Conservation (phyloP, 1,284 basidiomycete genomes). For the Limonomyces culmigenus region DNA sequence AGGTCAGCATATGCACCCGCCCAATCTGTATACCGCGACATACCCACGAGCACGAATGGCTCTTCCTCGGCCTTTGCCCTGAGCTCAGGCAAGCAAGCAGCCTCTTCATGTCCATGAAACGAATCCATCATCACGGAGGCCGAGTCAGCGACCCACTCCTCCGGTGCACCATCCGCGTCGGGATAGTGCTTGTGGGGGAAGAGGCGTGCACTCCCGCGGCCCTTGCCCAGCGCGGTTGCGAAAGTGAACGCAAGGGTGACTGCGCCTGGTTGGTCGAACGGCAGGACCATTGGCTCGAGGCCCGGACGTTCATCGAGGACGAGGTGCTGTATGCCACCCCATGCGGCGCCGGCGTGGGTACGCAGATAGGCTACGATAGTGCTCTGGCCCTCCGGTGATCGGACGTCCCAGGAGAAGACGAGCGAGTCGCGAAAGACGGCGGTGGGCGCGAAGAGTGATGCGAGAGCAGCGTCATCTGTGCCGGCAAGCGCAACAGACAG, state of each 20-base stretch:
- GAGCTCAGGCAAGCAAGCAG: neutral
- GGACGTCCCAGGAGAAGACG: constrained; percentile 2
- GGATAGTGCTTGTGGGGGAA: neutral
- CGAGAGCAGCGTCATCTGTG: too few species aligned
- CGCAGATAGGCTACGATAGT: neutral
- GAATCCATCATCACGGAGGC: neutral
- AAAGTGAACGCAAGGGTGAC: neutral
- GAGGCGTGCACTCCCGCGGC: neutral
- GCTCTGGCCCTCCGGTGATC: neutral
- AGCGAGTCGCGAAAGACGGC: constrained; percentile 2
- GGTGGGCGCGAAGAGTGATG: too few species aligned
- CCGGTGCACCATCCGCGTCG: too few species aligned
- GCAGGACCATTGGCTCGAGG: too few species aligned
- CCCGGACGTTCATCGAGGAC: neutral
- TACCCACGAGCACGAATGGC: neutral
- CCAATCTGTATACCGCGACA: neutral
- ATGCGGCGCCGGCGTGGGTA: neutral
- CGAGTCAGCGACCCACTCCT: neutral
- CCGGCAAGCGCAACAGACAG: too few species aligned
- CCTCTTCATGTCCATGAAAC: neutral
- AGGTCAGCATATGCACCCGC: neutral
- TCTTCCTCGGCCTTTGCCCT: neutral
- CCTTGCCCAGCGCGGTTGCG: neutral
- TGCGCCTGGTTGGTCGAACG: too few species aligned
- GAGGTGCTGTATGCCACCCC: neutral